These are phyloP conservation scores for Lithospermum erythrorhizon DNA, from an alignment of 257 asterid species.

Conservation along the genomic window DNA sequence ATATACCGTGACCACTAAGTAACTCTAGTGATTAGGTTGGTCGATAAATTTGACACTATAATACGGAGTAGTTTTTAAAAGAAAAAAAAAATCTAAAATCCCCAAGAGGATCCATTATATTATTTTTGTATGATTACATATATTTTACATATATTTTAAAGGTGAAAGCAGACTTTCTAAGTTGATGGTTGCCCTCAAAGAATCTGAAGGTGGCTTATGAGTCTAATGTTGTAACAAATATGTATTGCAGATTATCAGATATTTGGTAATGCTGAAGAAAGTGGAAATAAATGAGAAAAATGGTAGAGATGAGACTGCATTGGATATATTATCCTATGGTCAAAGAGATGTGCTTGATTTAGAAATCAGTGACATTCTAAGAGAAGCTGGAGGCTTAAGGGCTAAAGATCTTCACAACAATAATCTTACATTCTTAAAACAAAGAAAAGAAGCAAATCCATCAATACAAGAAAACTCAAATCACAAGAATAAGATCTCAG, in stretches of 20 bases:
- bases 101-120: no score
- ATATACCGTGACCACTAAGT: no score
- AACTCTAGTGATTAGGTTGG: no score
- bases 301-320: conserved; percentile 21
- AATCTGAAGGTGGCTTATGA: background rate
- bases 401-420: background rate
- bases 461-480: background rate
- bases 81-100: no score
- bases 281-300: conserved; percentile 19
- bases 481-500: background rate
- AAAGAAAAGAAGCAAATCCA: no score
- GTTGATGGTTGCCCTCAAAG: background rate
- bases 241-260: conserved; percentile 25
- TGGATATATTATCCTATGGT: conserved; percentile 8
- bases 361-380: background rate
- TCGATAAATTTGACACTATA: no score
- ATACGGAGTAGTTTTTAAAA: no score
- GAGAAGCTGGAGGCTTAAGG: conserved; percentile 9
- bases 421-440: background rate
- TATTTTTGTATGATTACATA: no score
- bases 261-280: conserved; percentile 16
- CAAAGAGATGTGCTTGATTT: conserved; percentile 1
- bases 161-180: background rate
- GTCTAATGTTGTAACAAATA: background rate
- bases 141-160: no score